Conservation (phyloP, 306 rosid genomes). For the Alnus rubra region DNA sequence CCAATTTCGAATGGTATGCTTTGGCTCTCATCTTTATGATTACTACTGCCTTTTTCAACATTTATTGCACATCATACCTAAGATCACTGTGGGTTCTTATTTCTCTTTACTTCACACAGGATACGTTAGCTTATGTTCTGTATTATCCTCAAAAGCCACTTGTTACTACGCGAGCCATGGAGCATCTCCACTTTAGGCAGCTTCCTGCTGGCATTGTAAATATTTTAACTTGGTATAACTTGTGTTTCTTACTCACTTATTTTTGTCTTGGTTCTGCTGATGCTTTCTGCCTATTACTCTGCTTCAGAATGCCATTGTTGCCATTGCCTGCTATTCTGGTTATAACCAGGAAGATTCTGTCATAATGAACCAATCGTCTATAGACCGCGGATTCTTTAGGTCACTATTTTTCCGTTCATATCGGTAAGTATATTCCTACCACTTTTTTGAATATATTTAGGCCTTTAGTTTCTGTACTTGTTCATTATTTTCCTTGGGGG, state of each 20-base stretch:
- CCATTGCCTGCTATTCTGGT: conserved; percentile 95
- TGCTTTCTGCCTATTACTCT: conserved; percentile 5
- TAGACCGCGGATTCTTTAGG: conserved; percentile 97
- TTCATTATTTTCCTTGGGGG: conserved; percentile 17
- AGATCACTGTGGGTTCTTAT: conserved; percentile 20
- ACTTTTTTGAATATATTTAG: neutral
- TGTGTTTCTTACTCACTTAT: neutral
- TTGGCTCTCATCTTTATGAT: conserved; percentile 20
- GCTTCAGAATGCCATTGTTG: conserved; percentile 90
- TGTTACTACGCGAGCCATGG: conserved; percentile 99
- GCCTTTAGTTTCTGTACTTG: neutral
- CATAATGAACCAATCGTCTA: conserved; percentile 95
- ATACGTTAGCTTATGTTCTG: conserved; percentile 94
- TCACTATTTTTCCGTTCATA: conserved; percentile 95
- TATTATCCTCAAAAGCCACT: conserved; percentile 98
- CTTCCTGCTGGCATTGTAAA: conserved; percentile 99
- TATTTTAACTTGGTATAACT: neutral
- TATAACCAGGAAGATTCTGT: conserved; percentile 99
- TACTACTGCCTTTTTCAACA: neutral
- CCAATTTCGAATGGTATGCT: conserved; percentile 94
- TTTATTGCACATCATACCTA: conserved; percentile 7
- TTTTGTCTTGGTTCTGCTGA: conserved; percentile 17
- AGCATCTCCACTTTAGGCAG: conserved; percentile 98
- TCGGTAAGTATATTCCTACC: conserved; percentile 48
- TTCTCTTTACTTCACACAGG: conserved; percentile 43